A percentile compares a stretch with the other conserved stretches of the same genome.
These are phyloP conservation scores for Voacanga thouarsii DNA, from an alignment of 257 asterid genomes.

Conservation along the genomic window DNA sequence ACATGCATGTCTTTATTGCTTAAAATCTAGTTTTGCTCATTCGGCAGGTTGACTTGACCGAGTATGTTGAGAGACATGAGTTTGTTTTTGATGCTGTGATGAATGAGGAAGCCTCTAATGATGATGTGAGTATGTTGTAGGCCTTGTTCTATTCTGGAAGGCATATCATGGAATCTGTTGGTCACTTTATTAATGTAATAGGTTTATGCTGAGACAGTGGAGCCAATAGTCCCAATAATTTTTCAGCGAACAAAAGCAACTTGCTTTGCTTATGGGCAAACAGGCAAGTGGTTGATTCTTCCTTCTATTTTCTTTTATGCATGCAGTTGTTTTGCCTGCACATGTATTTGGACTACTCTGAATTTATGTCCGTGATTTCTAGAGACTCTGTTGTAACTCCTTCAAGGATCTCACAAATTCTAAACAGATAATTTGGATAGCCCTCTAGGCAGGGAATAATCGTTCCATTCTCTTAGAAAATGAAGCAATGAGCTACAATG, in stretches of 20 bases:
- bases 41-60: slow-evolving; percentile 84
- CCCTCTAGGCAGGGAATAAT: background rate
- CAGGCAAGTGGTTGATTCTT: slow-evolving; percentile 22
- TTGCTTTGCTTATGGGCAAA: slow-evolving; percentile 92
- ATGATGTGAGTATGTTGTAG: slow-evolving; percentile 50
- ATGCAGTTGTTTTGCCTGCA: background rate
- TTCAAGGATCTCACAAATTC: background rate
- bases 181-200: slow-evolving; percentile 19
- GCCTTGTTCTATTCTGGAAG: background rate
- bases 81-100: slow-evolving; percentile 94
- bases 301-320: background rate
- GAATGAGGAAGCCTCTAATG: slow-evolving; percentile 80
- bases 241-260: slow-evolving; percentile 94
- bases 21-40: background rate
- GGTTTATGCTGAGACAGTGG: slow-evolving; percentile 81
- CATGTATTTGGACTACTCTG: background rate
- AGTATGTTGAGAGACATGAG: slow-evolving; percentile 81
- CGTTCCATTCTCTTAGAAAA: background rate
- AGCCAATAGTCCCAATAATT: slow-evolving; percentile 85
- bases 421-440: background rate
- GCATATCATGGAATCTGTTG: background rate
- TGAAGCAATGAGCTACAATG: background rate
- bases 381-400: background rate
- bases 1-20: background rate
- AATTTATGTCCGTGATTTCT: background rate